Evolutionary conservation across 192 early-diverging fungal genomes (phyloP).

Genomic region (Oehlia diaphana): DNA sequence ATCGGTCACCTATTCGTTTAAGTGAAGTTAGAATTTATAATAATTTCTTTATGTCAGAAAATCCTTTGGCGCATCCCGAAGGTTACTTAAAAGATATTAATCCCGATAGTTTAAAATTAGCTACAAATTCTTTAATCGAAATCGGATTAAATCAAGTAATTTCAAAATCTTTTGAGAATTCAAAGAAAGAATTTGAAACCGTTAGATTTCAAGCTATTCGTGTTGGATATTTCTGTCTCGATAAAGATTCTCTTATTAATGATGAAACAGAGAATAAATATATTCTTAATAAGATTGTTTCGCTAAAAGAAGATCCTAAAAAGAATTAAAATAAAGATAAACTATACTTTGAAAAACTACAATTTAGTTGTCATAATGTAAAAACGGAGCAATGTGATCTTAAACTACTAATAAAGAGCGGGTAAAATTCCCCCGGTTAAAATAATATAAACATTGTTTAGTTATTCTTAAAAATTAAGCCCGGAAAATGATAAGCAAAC

Average conservation of each 20-base stretch:
- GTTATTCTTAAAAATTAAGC: too few species aligned
- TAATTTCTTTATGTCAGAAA: constrained; percentile 85
- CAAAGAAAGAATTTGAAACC: constrained; percentile 71
- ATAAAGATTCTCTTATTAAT: constrained; percentile 80
- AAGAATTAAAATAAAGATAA: constrained; percentile 42
- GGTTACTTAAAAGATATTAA: constrained; percentile 94
- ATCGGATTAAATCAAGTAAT: constrained; percentile 76
- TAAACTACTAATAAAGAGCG: too few species aligned
- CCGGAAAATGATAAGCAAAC: too few species aligned
- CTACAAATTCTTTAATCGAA: constrained; percentile 76
- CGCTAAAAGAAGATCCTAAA: constrained; percentile 69
- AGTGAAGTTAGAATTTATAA: constrained; percentile 85
- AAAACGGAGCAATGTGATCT: too few species aligned
- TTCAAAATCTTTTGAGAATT: constrained; percentile 53
- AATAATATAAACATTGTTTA: too few species aligned
- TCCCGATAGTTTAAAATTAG: constrained; percentile 67
- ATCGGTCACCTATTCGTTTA: constrained; percentile 79
- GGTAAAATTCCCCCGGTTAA: too few species aligned
- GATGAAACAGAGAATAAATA: constrained; percentile 57
- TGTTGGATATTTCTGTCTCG: constrained; percentile 98
- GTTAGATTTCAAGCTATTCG: constrained; percentile 92
- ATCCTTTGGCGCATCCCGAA: constrained; percentile 84
- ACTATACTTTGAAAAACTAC: too few species aligned
- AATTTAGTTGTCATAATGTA: too few species aligned
- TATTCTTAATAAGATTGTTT: constrained; percentile 67